Evolutionary conservation across 2,329 filamentous ascomycete genomes (phyloP).

Genomic region (Alternaria sp.): DNA sequence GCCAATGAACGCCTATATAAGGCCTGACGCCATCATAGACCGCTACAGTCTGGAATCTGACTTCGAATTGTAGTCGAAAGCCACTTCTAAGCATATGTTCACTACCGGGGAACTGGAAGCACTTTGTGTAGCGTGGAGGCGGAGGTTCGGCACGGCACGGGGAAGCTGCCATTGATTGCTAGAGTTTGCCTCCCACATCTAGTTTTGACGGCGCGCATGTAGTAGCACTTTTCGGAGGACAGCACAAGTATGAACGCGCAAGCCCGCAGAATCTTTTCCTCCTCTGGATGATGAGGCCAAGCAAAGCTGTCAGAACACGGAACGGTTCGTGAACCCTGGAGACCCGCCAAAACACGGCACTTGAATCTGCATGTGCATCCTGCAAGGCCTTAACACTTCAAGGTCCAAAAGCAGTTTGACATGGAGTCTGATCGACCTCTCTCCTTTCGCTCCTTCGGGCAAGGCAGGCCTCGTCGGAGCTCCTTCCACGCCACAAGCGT

Average conservation of each 20-base stretch:
- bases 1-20: neutral
- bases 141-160: conserved; percentile 13
- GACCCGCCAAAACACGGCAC: conserved; percentile 11
- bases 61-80: neutral
- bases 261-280: neutral
- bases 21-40: neutral
- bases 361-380: conserved; percentile 1
- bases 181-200: neutral
- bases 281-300: neutral
- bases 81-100: neutral
- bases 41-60: neutral
- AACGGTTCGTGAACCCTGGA: conserved; percentile 6
- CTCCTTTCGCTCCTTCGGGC: conserved; percentile 8
- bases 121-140: conserved; percentile 1
- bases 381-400: neutral
- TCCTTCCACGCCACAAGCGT: conserved; percentile 1
- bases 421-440: conserved; percentile 5
- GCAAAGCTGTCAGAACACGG: conserved; percentile 9
- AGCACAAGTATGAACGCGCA: neutral
- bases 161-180: neutral
- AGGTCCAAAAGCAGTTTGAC: neutral
- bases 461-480: neutral
- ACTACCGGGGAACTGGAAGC: conserved; percentile 1
- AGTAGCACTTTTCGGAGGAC: neutral
- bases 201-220: neutral